A percentile compares a stretch with the other conserved stretches of the same genome.
Conservation (phyloP, 352 stramenopile genomes). For the Globisporangium perplexum region DNA sequence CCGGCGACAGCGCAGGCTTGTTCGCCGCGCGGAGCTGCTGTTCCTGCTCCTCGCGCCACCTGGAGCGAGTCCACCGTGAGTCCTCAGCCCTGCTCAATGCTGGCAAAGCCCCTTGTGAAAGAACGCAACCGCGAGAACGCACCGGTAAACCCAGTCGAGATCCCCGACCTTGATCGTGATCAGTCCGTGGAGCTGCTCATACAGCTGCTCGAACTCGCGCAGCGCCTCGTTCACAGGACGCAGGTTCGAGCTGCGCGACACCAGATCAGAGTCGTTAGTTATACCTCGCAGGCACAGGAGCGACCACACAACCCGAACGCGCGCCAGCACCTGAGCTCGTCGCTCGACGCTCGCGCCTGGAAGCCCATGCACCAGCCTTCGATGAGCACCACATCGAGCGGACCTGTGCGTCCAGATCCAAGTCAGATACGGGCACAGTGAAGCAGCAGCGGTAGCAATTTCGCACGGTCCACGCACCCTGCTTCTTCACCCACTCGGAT, state of each 20-base stretch:
- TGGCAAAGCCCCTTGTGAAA: no score
- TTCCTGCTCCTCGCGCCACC: constrained; percentile 82
- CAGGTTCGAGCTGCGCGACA: constrained; percentile 35
- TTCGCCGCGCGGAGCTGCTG: constrained; percentile 45
- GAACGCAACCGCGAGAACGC: constrained; percentile 8
- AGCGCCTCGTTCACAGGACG: constrained; percentile 63
- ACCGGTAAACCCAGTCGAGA: constrained; percentile 82
- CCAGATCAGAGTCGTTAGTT: background rate
- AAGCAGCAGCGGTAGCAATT: background rate
- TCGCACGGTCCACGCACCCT: constrained; percentile 30
- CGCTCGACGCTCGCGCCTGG: constrained; percentile 33
- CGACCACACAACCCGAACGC: background rate
- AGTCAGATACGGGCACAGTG: no score
- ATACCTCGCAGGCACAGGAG: background rate
- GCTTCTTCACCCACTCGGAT: constrained; percentile 44
- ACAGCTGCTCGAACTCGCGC: constrained; percentile 52
- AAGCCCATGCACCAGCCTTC: constrained; percentile 88
- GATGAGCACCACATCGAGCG: constrained; percentile 75
- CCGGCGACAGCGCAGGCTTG: constrained; percentile 54
- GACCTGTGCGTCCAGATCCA: constrained; percentile 27
- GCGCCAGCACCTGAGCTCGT: constrained; percentile 29
- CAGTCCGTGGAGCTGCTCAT: constrained; percentile 57
- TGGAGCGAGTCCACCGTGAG: constrained; percentile 15
- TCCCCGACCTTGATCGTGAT: constrained; percentile 73
- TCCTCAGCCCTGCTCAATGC: no score